Conservation (phyloP, 1,284 basidiomycete species). For the Gomphus bonarii region DNA sequence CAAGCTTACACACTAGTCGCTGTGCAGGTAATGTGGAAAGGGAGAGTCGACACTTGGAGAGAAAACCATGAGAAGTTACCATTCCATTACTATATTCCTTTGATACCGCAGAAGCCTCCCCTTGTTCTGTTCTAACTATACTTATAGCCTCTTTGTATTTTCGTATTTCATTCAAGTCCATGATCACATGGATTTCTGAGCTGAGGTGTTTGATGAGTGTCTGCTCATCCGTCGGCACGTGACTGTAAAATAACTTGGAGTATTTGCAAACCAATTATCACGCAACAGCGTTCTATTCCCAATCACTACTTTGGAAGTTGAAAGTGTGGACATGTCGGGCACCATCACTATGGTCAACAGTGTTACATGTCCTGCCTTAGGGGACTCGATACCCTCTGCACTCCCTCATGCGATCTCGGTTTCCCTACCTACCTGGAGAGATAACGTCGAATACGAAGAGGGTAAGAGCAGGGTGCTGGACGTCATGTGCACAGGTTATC, state of each 20-base stretch:
- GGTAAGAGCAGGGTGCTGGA: constrained; percentile 78
- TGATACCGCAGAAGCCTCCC: background rate
- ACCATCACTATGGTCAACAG: background rate
- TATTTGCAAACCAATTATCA: background rate
- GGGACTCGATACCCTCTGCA: constrained; percentile 28
- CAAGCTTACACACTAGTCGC: background rate
- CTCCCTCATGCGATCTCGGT: constrained; percentile 89
- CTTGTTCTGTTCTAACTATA: background rate
- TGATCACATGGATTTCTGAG: no score
- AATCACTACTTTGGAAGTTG: background rate
- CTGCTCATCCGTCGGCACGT: no score
- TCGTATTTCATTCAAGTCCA: background rate
- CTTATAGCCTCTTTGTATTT: background rate
- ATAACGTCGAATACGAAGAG: constrained; percentile 92
- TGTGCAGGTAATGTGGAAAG: background rate
- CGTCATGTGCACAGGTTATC: constrained; percentile 90
- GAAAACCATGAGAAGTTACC: background rate
- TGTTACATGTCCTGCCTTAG: constrained; percentile 17
- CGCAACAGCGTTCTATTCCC: background rate
- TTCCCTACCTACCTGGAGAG: constrained; percentile 91
- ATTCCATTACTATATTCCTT: background rate
- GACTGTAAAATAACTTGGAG: no score
- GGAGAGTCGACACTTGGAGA: background rate
- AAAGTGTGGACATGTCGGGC: background rate
- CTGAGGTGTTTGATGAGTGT: no score